Evolutionary conservation across 345 rosid species (phyloP).

Genomic region (Bretschneidera sinensis): DNA sequence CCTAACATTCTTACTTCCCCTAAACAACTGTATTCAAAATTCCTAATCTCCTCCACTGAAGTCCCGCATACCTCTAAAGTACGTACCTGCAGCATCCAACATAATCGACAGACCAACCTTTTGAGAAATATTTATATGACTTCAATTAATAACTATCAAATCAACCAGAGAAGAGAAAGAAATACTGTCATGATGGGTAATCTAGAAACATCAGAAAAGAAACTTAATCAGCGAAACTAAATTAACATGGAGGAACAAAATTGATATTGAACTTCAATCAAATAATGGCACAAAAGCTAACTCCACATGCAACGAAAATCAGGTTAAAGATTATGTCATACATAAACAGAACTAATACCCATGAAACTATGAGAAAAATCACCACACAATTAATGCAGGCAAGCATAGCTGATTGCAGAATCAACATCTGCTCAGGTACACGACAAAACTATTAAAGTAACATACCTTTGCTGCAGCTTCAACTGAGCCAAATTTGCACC

Average conservation of each 20-base stretch:
- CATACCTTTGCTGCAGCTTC: slow-evolving; percentile 78
- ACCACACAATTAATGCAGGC: background rate
- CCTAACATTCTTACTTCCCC: slow-evolving; percentile 90
- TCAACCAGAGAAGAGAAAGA: no score
- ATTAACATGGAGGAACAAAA: no score
- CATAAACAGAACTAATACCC: no score
- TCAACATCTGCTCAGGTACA: background rate
- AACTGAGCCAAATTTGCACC: slow-evolving; percentile 63
- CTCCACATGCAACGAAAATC: no score
- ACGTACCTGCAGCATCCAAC: slow-evolving; percentile 52
- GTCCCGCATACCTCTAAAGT: slow-evolving; percentile 50
- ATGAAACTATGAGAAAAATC: no score
- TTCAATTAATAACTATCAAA: background rate
- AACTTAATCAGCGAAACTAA: no score
- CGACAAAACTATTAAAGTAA: slow-evolving; percentile 5
- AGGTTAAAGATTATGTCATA: no score
- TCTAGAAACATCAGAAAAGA: no score
- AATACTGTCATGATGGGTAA: no score
- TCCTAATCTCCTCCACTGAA: slow-evolving; percentile 55
- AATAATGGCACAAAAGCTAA: background rate
- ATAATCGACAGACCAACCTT: background rate
- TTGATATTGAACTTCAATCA: no score
- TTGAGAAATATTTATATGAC: background rate
- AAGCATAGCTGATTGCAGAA: background rate
- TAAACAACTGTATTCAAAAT: slow-evolving; percentile 73